These are phyloP conservation scores for Phytophthora rubi DNA, from an alignment of 352 stramenopile genomes.

Conservation along the genomic window DNA sequence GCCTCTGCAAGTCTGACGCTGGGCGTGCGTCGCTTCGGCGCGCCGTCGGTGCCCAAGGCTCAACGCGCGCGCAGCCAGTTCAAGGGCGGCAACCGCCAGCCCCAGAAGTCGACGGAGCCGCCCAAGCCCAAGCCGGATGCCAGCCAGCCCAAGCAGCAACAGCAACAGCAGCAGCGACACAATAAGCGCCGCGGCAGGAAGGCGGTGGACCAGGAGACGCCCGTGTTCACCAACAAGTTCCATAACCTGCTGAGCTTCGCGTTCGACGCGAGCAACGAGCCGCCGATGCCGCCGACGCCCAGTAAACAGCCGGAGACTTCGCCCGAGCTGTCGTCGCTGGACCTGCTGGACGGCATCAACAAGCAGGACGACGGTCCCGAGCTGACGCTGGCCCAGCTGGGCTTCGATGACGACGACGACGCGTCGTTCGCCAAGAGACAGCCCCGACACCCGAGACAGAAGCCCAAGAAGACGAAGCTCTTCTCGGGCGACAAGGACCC, in stretches of 20 bases:
- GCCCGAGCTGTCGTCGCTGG: slow-evolving; percentile 16
- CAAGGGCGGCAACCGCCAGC: slow-evolving; percentile 42
- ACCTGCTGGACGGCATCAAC: slow-evolving; percentile 33
- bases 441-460: slow-evolving; percentile 42
- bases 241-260: slow-evolving; percentile 83
- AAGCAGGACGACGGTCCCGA: slow-evolving; percentile 38
- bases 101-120: not conserved
- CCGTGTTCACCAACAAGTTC: slow-evolving; percentile 86
- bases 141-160: slow-evolving; percentile 18
- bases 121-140: not conserved
- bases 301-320: slow-evolving; percentile 4
- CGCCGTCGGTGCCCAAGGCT: slow-evolving; percentile 50
- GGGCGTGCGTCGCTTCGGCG: slow-evolving; percentile 35
- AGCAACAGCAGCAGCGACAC: slow-evolving; percentile 1
- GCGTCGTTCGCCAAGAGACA: slow-evolving; percentile 42
- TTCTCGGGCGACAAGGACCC: slow-evolving; percentile 40
- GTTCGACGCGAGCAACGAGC: slow-evolving; percentile 41
- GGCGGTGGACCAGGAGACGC: slow-evolving; percentile 24
- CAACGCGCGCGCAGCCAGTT: slow-evolving; percentile 59
- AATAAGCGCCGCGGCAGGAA: slow-evolving; percentile 36
- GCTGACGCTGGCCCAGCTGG: slow-evolving; percentile 55
- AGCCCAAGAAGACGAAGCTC: slow-evolving; percentile 50
- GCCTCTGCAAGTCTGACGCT: slow-evolving; percentile 4
- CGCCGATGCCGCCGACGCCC: not conserved
- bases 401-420: slow-evolving; percentile 33